Evolutionary conservation across 2,329 filamentous ascomycete genomes (phyloP), one percentile per base, ranked within the genome.

Genomic region (Taxawa tesnikishii): DNA sequence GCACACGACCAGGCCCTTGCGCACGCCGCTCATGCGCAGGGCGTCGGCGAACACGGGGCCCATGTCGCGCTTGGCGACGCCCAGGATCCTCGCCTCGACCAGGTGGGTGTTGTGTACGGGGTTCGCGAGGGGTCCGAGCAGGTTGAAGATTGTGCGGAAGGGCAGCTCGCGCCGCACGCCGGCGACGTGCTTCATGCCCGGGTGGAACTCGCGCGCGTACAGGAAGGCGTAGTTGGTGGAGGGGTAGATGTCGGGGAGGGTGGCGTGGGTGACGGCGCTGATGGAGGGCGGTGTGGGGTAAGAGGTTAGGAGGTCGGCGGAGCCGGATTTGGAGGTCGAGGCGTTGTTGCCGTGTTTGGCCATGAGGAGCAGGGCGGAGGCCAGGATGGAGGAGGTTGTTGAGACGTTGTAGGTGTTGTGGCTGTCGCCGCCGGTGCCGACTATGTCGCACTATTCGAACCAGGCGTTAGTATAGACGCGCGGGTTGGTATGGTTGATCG

Each of bases 341-440:
- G 90, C 87, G 44, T 81, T 79, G 65, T 98, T 98, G 42, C 90
- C 90, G 60, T 98, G 90, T 63, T 98, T 98, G 43, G 82, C 83
- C 36, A 94, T 70, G 47, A 92, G 69, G 21, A 98, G 71, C 16
- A 92, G 65, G 4, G 85, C 76, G 5, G 85, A 92, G 28, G 83
- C 84, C 29, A 98, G 66, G 50, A 98, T 94, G 12, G 85, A 94
- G 3, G 90, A 75, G 5, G 90, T 94, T 4, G 90, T 98, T 46
- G 81, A 90, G 54, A 98, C 88, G 58, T 98, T 98, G 74, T 94
- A 98, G 19, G 90, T 98, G 57, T 93, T 84, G 67, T 96, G 87
- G 13, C 81, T 79, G 62, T 98, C 90, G 50, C 90, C 90, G 43
- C 90, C 90, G 6, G 90, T 98, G 45, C 90, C 90, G 37, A 98